Percentiles rank a stretch among this genome's conserved stretches.
Evolutionary conservation across 345 rosid species (phyloP).

Genomic region (Salix exigua): DNA sequence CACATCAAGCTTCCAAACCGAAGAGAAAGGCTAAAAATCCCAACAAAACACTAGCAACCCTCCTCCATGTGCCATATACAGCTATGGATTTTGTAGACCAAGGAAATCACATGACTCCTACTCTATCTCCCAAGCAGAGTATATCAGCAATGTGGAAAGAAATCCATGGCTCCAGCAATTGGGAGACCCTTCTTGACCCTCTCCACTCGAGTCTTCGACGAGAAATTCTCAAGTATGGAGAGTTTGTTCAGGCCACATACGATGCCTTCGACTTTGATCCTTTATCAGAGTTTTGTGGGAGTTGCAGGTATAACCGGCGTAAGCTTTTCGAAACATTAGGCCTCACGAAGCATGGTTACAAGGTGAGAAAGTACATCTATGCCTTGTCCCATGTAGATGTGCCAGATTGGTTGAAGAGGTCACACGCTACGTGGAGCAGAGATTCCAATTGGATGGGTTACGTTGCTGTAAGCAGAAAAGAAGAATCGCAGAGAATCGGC

Average conservation of each 20-base stretch:
- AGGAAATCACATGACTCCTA: constrained; percentile 60
- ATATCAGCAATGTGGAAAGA: constrained; percentile 47
- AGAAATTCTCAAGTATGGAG: constrained; percentile 58
- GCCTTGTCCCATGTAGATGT: constrained; percentile 65
- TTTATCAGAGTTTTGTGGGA: constrained; percentile 56
- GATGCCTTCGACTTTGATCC: constrained; percentile 66
- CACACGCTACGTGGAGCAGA: constrained; percentile 56
- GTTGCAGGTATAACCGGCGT: constrained; percentile 48
- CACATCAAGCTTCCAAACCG: background rate
- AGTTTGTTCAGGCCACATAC: constrained; percentile 49
- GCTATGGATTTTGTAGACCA: constrained; percentile 49
- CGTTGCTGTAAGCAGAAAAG: constrained; percentile 48
- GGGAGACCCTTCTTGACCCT: constrained; percentile 53
- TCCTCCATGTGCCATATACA: constrained; percentile 40
- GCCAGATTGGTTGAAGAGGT: constrained; percentile 50
- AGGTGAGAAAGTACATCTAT: constrained; percentile 48
- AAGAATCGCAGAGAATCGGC: constrained; percentile 43
- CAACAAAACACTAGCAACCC: constrained; percentile 34
- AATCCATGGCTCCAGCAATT: constrained; percentile 42
- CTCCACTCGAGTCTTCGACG: constrained; percentile 51
- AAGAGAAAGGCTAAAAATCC: constrained; percentile 27
- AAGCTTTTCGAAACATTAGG: constrained; percentile 52
- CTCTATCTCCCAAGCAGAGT: constrained; percentile 47
- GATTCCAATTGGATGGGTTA: constrained; percentile 76
- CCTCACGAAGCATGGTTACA: constrained; percentile 47